Conservation (phyloP, 2,329 filamentous ascomycete genomes). For the Fusarium poae region DNA sequence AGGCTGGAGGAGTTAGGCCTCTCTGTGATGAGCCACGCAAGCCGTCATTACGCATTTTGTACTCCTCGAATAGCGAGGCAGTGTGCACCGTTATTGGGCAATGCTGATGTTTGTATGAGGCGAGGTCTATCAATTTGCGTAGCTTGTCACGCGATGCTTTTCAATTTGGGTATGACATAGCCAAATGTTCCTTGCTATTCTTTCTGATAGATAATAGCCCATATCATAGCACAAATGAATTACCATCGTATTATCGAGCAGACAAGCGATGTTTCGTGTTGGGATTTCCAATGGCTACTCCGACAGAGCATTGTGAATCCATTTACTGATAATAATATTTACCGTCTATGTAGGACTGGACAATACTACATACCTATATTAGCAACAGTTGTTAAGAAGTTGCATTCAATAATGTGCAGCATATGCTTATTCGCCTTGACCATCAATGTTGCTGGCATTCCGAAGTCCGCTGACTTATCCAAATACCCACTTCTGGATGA, state of each 20-base stretch:
- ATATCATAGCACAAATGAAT: not conserved
- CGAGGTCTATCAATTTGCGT: constrained; percentile 16
- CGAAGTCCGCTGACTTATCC: constrained; percentile 7
- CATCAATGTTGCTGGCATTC: not conserved
- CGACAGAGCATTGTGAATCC: not conserved
- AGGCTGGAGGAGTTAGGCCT: constrained; percentile 30
- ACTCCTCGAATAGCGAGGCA: constrained; percentile 22
- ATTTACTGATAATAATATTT: constrained; percentile 1
- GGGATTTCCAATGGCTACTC: not conserved
- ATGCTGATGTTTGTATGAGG: constrained; percentile 7
- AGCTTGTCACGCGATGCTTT: constrained; percentile 25
- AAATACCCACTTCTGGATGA: not conserved
- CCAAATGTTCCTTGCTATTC: not conserved
- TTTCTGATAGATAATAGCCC: not conserved
- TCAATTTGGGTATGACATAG: not conserved
- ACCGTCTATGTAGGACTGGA: not conserved
- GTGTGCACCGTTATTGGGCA: constrained; percentile 5
- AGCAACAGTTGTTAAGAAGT: not conserved
- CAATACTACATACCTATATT: constrained; percentile 1
- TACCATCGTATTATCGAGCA: not conserved
- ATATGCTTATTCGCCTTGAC: not conserved
- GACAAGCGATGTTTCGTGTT: not conserved
- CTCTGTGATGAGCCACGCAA: constrained; percentile 20
- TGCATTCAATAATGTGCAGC: not conserved
- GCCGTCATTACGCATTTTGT: constrained; percentile 12